Conservation (phyloP, 2,329 filamentous ascomycete genomes). For the Periconia sp. region DNA sequence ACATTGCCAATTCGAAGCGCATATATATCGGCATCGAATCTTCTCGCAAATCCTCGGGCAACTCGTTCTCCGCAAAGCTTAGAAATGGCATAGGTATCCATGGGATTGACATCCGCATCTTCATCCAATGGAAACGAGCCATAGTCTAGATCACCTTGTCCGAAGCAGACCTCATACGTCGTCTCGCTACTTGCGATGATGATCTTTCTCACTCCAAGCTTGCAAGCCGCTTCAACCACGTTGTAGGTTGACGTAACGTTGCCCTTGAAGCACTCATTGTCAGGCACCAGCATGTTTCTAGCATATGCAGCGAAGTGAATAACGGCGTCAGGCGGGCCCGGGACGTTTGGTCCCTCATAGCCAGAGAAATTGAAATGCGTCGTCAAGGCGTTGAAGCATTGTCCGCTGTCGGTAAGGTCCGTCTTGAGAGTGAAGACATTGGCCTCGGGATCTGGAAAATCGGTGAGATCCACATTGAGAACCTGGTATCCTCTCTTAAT, state of each 20-base stretch:
- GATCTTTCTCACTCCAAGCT: constrained; percentile 67
- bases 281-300: constrained; percentile 64
- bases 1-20: constrained; percentile 66
- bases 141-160: constrained; percentile 64
- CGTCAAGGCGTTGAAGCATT: constrained; percentile 55
- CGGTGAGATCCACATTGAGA: constrained; percentile 62
- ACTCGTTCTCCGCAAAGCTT: constrained; percentile 66
- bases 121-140: constrained; percentile 66
- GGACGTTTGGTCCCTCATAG: constrained; percentile 53
- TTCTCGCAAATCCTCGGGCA: constrained; percentile 61
- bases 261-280: constrained; percentile 63
- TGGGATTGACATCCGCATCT: constrained; percentile 64
- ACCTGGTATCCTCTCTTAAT: constrained; percentile 58
- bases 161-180: constrained; percentile 67
- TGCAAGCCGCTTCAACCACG: constrained; percentile 67
- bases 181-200: constrained; percentile 66
- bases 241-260: constrained; percentile 67
- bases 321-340: constrained; percentile 62
- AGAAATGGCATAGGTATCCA: constrained; percentile 66
- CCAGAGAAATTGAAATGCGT: constrained; percentile 62
- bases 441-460: constrained; percentile 50
- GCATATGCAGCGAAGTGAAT: constrained; percentile 66
- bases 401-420: constrained; percentile 58
- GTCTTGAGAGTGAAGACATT: constrained; percentile 61
- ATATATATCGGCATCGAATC: constrained; percentile 65